A percentile compares a stretch with the other conserved stretches of the same genome.
These are phyloP conservation scores for Sugiyamaella xylanicola DNA, from an alignment of 1,139 yeast species.

Conservation along the genomic window DNA sequence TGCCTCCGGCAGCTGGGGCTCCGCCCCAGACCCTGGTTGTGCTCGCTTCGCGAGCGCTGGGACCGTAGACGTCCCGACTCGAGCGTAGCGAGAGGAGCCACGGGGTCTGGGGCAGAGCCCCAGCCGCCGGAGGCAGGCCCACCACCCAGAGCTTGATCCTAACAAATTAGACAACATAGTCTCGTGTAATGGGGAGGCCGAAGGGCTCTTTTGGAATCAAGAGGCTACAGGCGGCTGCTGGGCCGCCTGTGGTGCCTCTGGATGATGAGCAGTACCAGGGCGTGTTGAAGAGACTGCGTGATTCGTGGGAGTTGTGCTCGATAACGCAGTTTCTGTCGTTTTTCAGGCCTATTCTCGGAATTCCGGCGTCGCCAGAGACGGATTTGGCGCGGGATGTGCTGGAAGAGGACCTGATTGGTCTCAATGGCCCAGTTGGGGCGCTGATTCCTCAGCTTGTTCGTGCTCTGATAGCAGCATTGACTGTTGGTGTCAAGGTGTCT, in stretches of 20 bases:
- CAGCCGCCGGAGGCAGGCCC: neutral
- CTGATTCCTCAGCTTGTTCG: constrained; percentile 20
- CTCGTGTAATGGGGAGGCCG: constrained; percentile 1
- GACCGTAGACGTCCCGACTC: too few species aligned
- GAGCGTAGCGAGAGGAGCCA: neutral
- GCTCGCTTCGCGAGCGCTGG: too few species aligned
- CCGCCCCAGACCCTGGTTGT: too few species aligned
- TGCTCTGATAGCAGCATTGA: constrained; percentile 14
- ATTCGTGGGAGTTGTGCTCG: constrained; percentile 35
- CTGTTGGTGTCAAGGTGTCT: constrained; percentile 18
- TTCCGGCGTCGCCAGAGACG: constrained; percentile 27
- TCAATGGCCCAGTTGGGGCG: constrained; percentile 26
- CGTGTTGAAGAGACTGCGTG: constrained; percentile 31
- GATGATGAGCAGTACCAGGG: constrained; percentile 32
- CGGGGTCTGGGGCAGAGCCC: neutral
- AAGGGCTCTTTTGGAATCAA: constrained; percentile 2
- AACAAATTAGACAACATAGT: neutral
- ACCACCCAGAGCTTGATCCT: too few species aligned
- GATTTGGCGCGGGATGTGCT: constrained; percentile 34
- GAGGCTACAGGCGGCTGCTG: neutral
- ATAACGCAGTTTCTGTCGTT: constrained; percentile 35
- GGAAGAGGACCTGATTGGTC: constrained; percentile 38
- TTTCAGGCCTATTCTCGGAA: constrained; percentile 31
- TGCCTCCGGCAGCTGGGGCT: too few species aligned
- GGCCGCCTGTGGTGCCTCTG: constrained; percentile 26